Evolutionary conservation across 371 early-diverging fungal species (phyloP), one percentile per base, ranked within the genome.

Genomic region (Saksenaea oblongispora): DNA sequence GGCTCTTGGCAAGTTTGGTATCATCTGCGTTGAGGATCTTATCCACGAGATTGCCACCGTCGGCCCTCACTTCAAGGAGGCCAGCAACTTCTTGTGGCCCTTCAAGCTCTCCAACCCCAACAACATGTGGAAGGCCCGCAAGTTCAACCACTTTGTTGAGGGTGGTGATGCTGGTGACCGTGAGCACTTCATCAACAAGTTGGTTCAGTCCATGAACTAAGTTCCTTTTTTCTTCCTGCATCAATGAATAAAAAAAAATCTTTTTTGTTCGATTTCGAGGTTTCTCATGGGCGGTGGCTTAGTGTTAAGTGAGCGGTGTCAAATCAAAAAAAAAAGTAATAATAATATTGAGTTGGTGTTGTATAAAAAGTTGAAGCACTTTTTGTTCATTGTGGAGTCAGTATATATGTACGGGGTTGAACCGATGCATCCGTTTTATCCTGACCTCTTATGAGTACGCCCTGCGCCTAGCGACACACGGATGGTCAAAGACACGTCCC

Each of bases 21-120:
- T 99, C 54, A 90, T 96, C 86, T 99, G 99, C 79, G 82, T 99
- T 67, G 99, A 99, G 87, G 99, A 99, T 73, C 83, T 99, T 66
- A 92, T 99, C 73, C 96, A 99, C 89, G 98, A 98, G 86, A 96
- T 99, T 82, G 93, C 86, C 90, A 97, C 98, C 60, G 99, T 98
- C 71, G 98, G 98, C 59, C 96, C 98, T 63, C 82, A 97, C 91
- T 82, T 82, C 72, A 79, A 77, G 78, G 70, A 77, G 74, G 99
- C 95, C 78, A 95, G 93, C 90, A 95, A 93, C 91, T 99, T 99
- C 90, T 84, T 99, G 77, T 98, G 98, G 96, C 97, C 99, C 76
- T 98, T 99, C 93, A 95, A 95, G 88, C 91, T 99, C 67, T 94
- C 93, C 74, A 94, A 93, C 90, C 99, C 99, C 74, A 97, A 85